These are phyloP conservation scores for Trichaptum fuscoviolaceum DNA, from an alignment of 768 basidiomycete genomes.

Conservation along the genomic window DNA sequence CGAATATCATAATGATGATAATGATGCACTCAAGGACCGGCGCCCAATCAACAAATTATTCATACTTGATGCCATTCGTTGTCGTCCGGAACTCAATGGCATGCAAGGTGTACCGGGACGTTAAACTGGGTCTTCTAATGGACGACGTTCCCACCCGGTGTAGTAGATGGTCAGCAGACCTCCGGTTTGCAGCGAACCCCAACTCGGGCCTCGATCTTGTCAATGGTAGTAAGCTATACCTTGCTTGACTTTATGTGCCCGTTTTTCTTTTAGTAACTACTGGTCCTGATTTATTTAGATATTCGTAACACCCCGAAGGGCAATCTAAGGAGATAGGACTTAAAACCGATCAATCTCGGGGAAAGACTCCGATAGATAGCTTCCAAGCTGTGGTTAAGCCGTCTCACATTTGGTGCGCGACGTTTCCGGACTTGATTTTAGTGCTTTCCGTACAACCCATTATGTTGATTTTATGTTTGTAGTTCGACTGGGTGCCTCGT, in stretches of 20 bases:
- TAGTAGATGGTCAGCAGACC: neutral
- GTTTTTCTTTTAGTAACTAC: neutral
- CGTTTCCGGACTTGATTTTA: neutral
- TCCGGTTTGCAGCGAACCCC: neutral
- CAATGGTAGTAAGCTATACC: neutral
- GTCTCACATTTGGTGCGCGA: neutral
- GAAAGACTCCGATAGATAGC: no score
- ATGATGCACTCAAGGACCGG: conserved; percentile 6
- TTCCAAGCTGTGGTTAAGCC: neutral
- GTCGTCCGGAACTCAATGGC: conserved; percentile 28
- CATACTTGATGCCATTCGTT: conserved; percentile 24
- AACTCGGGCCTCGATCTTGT: neutral
- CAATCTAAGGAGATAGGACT: neutral
- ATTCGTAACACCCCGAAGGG: neutral
- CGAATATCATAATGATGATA: conserved; percentile 11
- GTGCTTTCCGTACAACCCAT: neutral
- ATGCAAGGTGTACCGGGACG: conserved; percentile 27
- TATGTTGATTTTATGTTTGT: neutral
- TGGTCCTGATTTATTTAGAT: neutral
- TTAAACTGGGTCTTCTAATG: conserved; percentile 20
- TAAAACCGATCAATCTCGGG: neutral
- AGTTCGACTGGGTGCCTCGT: neutral
- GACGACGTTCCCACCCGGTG: neutral
- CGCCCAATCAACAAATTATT: conserved; percentile 22
- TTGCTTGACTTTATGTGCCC: neutral